A percentile compares a stretch with the other conserved stretches of the same genome.
Evolutionary conservation across 495 filamentous ascomycete species (phyloP).

Genomic region (Xylaria cubensis): DNA sequence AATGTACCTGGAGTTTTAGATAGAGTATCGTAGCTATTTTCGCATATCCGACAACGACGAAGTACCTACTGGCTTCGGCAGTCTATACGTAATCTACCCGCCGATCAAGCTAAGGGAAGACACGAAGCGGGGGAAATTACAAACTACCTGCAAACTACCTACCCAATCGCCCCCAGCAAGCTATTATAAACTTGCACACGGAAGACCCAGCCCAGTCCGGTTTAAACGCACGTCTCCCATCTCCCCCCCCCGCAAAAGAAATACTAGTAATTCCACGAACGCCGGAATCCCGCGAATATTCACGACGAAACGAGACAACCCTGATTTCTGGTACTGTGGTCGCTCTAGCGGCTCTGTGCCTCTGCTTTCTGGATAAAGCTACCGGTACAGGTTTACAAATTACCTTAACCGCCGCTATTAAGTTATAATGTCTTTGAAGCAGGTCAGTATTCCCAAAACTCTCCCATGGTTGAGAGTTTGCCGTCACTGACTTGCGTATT

Average conservation of each 20-base stretch:
- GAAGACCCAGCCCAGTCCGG: neutral
- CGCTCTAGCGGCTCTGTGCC: conserved; percentile 33
- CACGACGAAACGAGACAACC: conserved; percentile 11
- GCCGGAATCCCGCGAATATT: conserved; percentile 26
- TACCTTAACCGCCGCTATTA: conserved; percentile 15
- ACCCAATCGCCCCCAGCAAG: conserved; percentile 7
- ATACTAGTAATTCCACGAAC: conserved; percentile 10
- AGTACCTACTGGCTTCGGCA: neutral
- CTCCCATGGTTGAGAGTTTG: neutral
- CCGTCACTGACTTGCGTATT: conserved; percentile 26
- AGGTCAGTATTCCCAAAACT: conserved; percentile 57
- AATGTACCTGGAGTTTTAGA: neutral
- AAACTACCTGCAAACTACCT: neutral
- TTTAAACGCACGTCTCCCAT: neutral
- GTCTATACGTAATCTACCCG: neutral
- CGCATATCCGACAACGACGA: neutral
- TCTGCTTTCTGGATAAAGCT: conserved; percentile 42
- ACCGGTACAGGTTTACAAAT: conserved; percentile 12
- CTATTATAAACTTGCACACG: neutral
- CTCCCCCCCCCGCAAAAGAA: neutral
- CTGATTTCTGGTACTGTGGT: neutral
- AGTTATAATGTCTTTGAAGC: conserved; percentile 71
- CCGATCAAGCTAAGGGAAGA: conserved; percentile 14
- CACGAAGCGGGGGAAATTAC: conserved; percentile 21
- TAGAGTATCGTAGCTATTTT: conserved; percentile 2